These are phyloP conservation scores for Baudoinia panamericana DNA, from an alignment of 495 filamentous ascomycete species.

Conservation along the genomic window DNA sequence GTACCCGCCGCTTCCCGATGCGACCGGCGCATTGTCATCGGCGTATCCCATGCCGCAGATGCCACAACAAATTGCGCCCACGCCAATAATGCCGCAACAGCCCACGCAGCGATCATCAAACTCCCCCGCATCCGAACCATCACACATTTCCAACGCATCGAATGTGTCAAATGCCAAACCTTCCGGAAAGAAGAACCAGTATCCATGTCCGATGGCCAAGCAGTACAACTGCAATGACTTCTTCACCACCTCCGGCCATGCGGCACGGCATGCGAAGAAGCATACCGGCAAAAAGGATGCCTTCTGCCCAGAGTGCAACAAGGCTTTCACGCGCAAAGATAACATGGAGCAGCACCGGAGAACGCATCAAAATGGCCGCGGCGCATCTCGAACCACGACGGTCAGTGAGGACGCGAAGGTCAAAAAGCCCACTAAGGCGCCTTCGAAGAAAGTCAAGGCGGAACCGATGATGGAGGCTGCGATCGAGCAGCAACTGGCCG, in stretches of 20 bases:
- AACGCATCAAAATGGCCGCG: slow-evolving; percentile 48
- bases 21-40: slow-evolving; percentile 13
- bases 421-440: slow-evolving; percentile 18
- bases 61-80: too few relatives aligned
- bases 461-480: slow-evolving; percentile 13
- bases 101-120: slow-evolving; percentile 12
- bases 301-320: slow-evolving; percentile 75
- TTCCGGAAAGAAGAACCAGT: slow-evolving; percentile 43
- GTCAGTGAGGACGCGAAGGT: slow-evolving; percentile 17
- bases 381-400: slow-evolving; percentile 17
- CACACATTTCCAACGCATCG: slow-evolving; percentile 11
- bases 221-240: slow-evolving; percentile 30
- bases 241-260: slow-evolving; percentile 93
- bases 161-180: slow-evolving; percentile 13
- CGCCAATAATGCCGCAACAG: slow-evolving; percentile 8
- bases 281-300: slow-evolving; percentile 94
- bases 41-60: slow-evolving; percentile 19
- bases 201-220: slow-evolving; percentile 46
- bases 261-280: slow-evolving; percentile 91
- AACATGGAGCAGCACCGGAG: slow-evolving; percentile 98
- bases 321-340: slow-evolving; percentile 90
- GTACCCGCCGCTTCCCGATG: slow-evolving; percentile 21
- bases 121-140: slow-evolving; percentile 18
- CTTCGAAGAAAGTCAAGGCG: slow-evolving; percentile 10
- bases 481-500: slow-evolving; percentile 17